These are phyloP conservation scores for Rhizopogon parksii DNA, from an alignment of 1,284 basidiomycete genomes.

Conservation along the genomic window DNA sequence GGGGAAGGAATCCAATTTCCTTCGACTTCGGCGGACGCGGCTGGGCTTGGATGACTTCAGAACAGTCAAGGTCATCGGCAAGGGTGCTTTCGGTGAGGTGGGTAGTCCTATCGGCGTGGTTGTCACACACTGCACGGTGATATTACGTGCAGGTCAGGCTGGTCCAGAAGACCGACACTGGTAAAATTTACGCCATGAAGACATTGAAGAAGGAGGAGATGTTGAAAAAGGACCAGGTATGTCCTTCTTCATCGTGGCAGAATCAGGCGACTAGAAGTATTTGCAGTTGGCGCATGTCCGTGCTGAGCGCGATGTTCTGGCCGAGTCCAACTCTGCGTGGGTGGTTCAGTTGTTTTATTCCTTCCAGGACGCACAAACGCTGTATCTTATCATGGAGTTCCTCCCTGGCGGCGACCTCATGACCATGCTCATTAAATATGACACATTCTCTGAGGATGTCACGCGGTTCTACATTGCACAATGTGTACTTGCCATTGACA, in stretches of 20 bases:
- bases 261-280: slow-evolving; percentile 30
- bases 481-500: slow-evolving; percentile 85
- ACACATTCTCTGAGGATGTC: slow-evolving; percentile 98
- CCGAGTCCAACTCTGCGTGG: slow-evolving; percentile 96
- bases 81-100: slow-evolving; percentile 91
- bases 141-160: slow-evolving; percentile 78
- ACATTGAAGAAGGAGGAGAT: slow-evolving; percentile 96
- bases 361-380: slow-evolving; percentile 91
- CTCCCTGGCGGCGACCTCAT: slow-evolving; percentile 97
- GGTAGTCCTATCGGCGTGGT: slow-evolving; percentile 11
- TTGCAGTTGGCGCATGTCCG: slow-evolving; percentile 86
- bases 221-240: slow-evolving; percentile 97
- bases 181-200: slow-evolving; percentile 99
- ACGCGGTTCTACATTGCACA: slow-evolving; percentile 98
- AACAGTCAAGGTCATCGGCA: slow-evolving; percentile 93
- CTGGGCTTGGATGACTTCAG: slow-evolving; percentile 85
- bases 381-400: slow-evolving; percentile 99
- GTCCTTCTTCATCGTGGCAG: slow-evolving; percentile 35
- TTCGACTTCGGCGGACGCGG: slow-evolving; percentile 74
- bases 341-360: slow-evolving; percentile 98
- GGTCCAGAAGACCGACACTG: slow-evolving; percentile 95
- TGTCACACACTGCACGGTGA: slow-evolving; percentile 42
- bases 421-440: slow-evolving; percentile 99
- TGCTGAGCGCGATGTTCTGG: slow-evolving; percentile 83
- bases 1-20: slow-evolving; percentile 77